Evolutionary conservation across 106 monocot genomes (phyloP), one percentile per base, ranked within the genome.

Genomic region (Chionographis japonica): DNA sequence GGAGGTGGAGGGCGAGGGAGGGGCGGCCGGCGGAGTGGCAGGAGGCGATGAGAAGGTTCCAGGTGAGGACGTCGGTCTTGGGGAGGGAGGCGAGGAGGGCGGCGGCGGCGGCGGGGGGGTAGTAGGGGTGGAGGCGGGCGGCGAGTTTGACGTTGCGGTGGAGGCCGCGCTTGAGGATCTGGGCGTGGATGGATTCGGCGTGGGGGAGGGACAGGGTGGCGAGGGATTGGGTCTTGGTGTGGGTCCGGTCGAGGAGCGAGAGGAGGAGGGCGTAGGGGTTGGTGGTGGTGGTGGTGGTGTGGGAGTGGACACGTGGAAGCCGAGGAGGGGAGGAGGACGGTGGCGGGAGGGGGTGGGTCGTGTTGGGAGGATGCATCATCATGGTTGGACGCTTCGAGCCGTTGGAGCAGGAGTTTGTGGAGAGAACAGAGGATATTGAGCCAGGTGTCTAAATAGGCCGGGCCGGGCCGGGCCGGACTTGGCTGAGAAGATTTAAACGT

Each of bases 91-190:
- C 50, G 62, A 73, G 53, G 39, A 62, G 72, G 43, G 50, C 16
- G 17, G 18, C 19, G 53, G 62, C 61, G 39, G 36, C 61, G 40
- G 50, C n/a, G 54, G 56, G 64, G 43, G 73, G 37, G 41, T 13
- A 8, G 73, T 64, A 64, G 64, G 40, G 41, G 64, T 56, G 64
- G 46, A 73, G 56, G 61, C 20, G 62, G 62, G 53, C n/a, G 63
- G 63, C 40, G 73, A 73, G 73, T n/a, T 13, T 63, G 40, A 17
- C 63, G 41, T 73, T 55, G 42, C 35, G 63, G 54, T 63, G 74
- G 74, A 74, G 74, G 74, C 56, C 46, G 74, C 35, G 58, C 27
- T 74, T 74, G 39, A 74, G 43, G 57, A 74, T 13, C 15, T 66
- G 74, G 19, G 74, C 64, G 50, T 74, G 74, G 74, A 74, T 58